Conservation (phyloP, 2,329 filamentous ascomycete genomes). For the Monilinia fructicola region DNA sequence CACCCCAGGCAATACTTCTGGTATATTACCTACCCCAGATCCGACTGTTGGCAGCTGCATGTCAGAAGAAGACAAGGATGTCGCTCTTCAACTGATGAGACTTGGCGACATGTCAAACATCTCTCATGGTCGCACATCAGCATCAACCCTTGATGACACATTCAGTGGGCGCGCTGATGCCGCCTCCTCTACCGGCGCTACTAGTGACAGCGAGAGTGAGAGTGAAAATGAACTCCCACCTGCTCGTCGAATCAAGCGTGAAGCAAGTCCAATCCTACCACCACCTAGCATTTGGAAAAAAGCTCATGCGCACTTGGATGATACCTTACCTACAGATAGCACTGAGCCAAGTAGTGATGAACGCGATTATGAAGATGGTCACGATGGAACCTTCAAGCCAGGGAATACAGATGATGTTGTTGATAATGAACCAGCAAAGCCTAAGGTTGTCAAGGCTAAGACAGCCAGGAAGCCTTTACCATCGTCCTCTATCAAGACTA, state of each 20-base stretch:
- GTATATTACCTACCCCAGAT: conserved; percentile 86
- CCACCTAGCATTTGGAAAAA: conserved; percentile 45
- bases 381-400: conserved; percentile 40
- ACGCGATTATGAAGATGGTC: conserved; percentile 51
- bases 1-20: conserved; percentile 49
- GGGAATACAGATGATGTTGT: conserved; percentile 33
- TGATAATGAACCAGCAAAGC: conserved; percentile 33
- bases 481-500: conserved; percentile 47
- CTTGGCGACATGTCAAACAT: conserved; percentile 92
- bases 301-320: conserved; percentile 50
- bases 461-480: conserved; percentile 45
- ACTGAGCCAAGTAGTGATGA: conserved; percentile 63
- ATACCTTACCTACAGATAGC: conserved; percentile 56
- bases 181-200: conserved; percentile 81
- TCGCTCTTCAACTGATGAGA: conserved; percentile 94
- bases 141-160: conserved; percentile 89
- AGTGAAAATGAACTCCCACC: conserved; percentile 62
- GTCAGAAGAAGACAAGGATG: conserved; percentile 90
- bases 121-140: conserved; percentile 88
- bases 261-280: conserved; percentile 53
- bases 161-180: conserved; percentile 87
- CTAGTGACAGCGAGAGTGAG: conserved; percentile 72
- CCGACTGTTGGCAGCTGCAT: conserved; percentile 97
- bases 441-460: conserved; percentile 47
- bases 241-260: conserved; percentile 57